Percentiles rank a stretch among this genome's conserved stretches.
phyloP scores from a whole-genome alignment of 139 green algal species.

The Coelastrella sp. region DNA sequence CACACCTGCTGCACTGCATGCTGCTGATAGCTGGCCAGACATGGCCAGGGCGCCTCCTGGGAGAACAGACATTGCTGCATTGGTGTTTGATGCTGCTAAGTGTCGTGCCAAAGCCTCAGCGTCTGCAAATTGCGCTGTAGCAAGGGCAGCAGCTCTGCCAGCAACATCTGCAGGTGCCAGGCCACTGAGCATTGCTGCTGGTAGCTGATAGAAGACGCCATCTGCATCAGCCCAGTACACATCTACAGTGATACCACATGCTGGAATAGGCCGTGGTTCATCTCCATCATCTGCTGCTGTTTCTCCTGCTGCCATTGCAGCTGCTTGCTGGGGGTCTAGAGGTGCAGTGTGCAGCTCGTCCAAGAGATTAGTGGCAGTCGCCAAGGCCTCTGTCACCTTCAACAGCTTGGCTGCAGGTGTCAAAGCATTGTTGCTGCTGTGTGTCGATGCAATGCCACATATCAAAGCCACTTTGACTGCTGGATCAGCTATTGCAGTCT shows the following conservation, averaged over 20 bases:
- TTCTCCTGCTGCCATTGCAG: background rate
- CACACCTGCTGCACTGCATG: slow-evolving; percentile 62
- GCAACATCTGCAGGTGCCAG: slow-evolving; percentile 55
- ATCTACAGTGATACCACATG: slow-evolving; percentile 25
- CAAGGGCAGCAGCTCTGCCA: slow-evolving; percentile 49
- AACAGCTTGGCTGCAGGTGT: background rate
- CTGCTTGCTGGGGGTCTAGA: slow-evolving; percentile 23
- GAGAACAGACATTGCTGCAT: slow-evolving; percentile 14
- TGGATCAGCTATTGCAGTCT: slow-evolving; percentile 20
- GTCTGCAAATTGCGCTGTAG: background rate
- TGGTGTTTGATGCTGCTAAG: slow-evolving; percentile 1
- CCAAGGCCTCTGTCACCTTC: slow-evolving; percentile 6
- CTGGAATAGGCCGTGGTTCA: background rate
- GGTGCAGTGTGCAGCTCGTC: slow-evolving; percentile 45
- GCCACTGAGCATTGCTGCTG: slow-evolving; percentile 43
- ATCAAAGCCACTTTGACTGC: slow-evolving; percentile 15
- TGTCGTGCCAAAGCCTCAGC: background rate
- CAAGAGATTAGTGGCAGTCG: slow-evolving; percentile 20
- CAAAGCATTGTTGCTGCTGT: background rate
- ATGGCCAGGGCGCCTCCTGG: slow-evolving; percentile 15
- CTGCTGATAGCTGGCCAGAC: slow-evolving; percentile 35
- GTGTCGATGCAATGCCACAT: background rate
- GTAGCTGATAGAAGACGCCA: slow-evolving; percentile 2
- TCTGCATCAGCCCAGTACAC: slow-evolving; percentile 26
- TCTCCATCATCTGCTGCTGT: background rate